phyloP scores from a whole-genome alignment of 495 filamentous ascomycete genomes.

The Penicillium parvum region DNA sequence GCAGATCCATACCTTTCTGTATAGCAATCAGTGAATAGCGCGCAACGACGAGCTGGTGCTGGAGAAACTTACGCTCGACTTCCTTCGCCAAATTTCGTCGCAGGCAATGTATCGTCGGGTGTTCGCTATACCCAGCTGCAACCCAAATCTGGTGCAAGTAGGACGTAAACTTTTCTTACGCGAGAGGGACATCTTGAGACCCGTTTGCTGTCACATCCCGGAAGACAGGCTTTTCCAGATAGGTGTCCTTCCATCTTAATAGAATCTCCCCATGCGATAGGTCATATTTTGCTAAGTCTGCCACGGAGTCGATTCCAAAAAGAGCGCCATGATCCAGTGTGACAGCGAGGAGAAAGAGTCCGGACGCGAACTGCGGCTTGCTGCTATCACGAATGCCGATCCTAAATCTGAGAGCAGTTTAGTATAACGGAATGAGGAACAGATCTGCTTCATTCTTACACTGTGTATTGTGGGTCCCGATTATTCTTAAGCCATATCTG shows the following conservation, averaged over 20 bases:
- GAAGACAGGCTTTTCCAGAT: not conserved
- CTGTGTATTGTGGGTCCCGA: too few relatives aligned
- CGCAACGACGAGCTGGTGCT: not conserved
- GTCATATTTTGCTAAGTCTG: conserved; percentile 1
- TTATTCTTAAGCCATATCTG: too few relatives aligned
- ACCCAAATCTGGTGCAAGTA: not conserved
- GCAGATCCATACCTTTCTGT: conserved; percentile 19
- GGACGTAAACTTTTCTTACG: not conserved
- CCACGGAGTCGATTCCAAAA: not conserved
- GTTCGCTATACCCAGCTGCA: not conserved
- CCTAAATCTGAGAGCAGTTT: too few relatives aligned
- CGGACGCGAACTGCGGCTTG: conserved; percentile 2
- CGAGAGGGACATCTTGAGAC: conserved; percentile 1
- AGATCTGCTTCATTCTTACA: too few relatives aligned
- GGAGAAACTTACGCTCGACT: not conserved
- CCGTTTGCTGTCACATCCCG: not conserved
- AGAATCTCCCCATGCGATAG: conserved; percentile 8
- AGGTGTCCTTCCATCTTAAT: conserved; percentile 5
- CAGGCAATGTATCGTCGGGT: not conserved
- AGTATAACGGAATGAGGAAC: too few relatives aligned
- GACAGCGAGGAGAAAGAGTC: conserved; percentile 4
- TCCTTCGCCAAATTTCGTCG: not conserved
- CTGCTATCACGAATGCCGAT: too few relatives aligned
- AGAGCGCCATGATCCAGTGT: conserved; percentile 1
- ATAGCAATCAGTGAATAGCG: not conserved